Percentiles rank a stretch among this genome's conserved stretches.
These are phyloP conservation scores for Picocystis sp. DNA, from an alignment of 163 green algal genomes.

Conservation along the genomic window DNA sequence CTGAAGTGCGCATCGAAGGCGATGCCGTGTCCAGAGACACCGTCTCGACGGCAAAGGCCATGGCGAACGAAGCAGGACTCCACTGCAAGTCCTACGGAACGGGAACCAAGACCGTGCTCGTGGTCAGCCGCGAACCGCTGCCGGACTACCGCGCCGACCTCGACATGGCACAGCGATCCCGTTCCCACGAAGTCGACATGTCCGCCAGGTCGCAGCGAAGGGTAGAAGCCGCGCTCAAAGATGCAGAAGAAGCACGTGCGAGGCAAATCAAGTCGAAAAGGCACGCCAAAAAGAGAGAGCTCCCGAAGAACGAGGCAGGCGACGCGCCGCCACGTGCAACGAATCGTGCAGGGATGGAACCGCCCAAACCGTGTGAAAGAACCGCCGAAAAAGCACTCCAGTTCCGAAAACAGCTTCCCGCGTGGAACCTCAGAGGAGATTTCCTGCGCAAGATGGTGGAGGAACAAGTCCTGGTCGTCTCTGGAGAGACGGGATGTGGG, in stretches of 20 bases:
- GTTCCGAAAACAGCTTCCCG: constrained; percentile 5
- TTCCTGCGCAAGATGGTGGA: constrained; percentile 4
- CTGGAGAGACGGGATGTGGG: constrained; percentile 30
- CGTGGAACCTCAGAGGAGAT: constrained; percentile 1
- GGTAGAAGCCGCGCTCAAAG: no score
- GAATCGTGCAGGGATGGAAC: no score
- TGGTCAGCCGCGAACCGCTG: constrained; percentile 21
- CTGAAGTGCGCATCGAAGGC: constrained; percentile 2
- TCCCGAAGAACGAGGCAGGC: no score
- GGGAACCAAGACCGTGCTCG: constrained; percentile 14
- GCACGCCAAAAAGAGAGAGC: no score
- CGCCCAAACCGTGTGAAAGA: no score
- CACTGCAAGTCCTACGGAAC: constrained; percentile 23
- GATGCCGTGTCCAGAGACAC: neutral
- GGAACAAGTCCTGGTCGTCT: constrained; percentile 24
- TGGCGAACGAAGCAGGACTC: constrained; percentile 9
- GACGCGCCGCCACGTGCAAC: no score
- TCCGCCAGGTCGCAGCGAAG: neutral
- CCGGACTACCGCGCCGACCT: constrained; percentile 24
- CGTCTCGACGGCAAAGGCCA: constrained; percentile 1
- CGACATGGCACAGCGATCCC: neutral
- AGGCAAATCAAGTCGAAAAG: no score
- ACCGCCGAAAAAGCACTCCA: constrained; percentile 1
- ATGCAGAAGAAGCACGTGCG: no score
- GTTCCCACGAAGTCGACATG: constrained; percentile 6